phyloP scores from a whole-genome alignment of 441 rosid species.

The Populus trichocarpa region DNA sequence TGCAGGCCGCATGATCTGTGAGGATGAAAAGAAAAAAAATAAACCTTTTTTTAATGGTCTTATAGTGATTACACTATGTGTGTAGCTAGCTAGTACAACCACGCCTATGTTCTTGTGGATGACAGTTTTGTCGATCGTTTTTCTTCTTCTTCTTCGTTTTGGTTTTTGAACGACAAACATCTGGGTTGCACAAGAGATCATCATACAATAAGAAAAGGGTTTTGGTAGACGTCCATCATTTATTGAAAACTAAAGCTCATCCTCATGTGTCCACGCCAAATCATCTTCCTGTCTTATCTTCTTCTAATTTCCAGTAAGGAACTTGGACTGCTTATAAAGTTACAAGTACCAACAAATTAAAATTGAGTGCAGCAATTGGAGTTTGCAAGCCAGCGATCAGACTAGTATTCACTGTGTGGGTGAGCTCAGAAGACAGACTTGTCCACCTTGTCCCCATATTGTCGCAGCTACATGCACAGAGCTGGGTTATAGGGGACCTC shows the following conservation, averaged over 20 bases:
- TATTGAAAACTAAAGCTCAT: not conserved
- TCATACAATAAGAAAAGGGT: not conserved
- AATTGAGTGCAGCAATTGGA: slow-evolving; percentile 5
- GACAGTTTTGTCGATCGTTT: not conserved
- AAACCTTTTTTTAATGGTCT: not conserved
- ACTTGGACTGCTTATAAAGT: not conserved
- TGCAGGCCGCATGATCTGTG: not conserved
- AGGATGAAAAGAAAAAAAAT: not conserved
- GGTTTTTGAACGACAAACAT: too few species aligned
- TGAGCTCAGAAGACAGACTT: slow-evolving; percentile 10
- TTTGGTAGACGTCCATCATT: not conserved
- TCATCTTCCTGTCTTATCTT: slow-evolving; percentile 15
- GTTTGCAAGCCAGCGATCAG: slow-evolving; percentile 15
- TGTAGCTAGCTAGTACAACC: not conserved
- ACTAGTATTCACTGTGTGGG: not conserved
- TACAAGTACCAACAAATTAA: too few species aligned
- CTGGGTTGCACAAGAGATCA: not conserved
- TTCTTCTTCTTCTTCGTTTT: not conserved
- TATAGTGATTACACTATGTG: not conserved
- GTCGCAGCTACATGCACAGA: slow-evolving; percentile 15
- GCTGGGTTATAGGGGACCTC: slow-evolving; percentile 15
- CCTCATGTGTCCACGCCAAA: slow-evolving; percentile 5
- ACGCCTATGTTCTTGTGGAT: not conserved
- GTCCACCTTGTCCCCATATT: slow-evolving; percentile 5
- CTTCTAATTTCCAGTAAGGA: not conserved